These are phyloP conservation scores for Tolypocladium capitatum DNA, from an alignment of 2,329 filamentous ascomycete genomes.

Conservation along the genomic window DNA sequence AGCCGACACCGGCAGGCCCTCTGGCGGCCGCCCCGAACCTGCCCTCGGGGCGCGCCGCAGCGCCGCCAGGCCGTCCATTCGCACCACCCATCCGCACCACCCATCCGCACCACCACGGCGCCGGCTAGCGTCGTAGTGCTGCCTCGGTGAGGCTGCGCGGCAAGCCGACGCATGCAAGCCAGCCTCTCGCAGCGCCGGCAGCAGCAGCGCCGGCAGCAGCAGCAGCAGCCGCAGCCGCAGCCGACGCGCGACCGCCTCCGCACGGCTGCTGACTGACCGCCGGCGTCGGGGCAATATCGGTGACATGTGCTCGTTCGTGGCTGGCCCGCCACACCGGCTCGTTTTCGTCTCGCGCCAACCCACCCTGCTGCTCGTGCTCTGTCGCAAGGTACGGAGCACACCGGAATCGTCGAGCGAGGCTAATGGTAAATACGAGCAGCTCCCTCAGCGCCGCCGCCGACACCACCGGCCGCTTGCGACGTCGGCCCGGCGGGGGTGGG, in stretches of 20 bases:
- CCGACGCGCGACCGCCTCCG: no score
- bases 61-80: background rate
- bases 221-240: no score
- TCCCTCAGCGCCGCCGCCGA: no score
- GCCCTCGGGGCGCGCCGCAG: background rate
- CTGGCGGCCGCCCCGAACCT: background rate
- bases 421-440: no score
- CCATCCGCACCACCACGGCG: no score
- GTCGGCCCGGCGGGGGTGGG: background rate
- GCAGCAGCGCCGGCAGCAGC: no score
- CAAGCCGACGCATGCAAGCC: background rate
- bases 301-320: background rate
- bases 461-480: background rate
- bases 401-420: background rate
- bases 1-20: slow-evolving; percentile 1
- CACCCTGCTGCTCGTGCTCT: no score
- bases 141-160: slow-evolving; percentile 2
- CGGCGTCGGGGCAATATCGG: background rate
- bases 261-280: no score
- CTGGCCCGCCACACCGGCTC: background rate
- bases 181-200: no score
- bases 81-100: no score
- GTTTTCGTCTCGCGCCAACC: no score
- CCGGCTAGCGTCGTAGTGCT: background rate
- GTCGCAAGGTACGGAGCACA: no score